Conservation (phyloP, 495 filamentous ascomycete species). For the Haplographium delicatum region DNA sequence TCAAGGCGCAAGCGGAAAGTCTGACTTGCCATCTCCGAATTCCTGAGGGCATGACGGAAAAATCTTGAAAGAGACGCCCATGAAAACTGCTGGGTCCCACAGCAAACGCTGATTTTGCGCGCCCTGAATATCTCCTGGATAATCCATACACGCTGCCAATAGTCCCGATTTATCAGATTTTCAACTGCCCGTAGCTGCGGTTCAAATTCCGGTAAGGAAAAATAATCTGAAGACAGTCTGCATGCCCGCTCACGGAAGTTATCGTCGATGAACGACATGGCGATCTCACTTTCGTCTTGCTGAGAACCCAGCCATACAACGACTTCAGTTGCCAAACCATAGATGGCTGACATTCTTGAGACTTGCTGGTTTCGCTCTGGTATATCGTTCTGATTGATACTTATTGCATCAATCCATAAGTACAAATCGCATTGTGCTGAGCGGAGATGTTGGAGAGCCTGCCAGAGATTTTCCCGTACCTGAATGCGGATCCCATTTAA, state of each 20-base stretch:
- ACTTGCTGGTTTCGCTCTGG: constrained; percentile 25
- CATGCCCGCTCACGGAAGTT: neutral
- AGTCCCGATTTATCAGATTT: neutral
- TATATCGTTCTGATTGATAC: constrained; percentile 24
- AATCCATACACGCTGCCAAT: constrained; percentile 1
- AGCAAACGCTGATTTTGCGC: neutral
- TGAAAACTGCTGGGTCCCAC: neutral
- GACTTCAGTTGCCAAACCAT: constrained; percentile 18
- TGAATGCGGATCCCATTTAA: neutral
- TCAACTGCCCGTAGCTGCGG: neutral
- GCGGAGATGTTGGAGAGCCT: constrained; percentile 21
- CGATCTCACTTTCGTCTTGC: constrained; percentile 10
- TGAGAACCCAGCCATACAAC: constrained; percentile 27
- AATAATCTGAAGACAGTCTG: neutral
- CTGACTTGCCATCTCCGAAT: neutral
- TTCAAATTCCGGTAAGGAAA: neutral
- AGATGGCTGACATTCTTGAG: constrained; percentile 24
- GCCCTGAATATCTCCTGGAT: constrained; percentile 5
- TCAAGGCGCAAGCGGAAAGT: neutral
- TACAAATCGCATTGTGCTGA: neutral
- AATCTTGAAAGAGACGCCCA: neutral
- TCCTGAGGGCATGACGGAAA: neutral
- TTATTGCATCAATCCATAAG: constrained; percentile 28
- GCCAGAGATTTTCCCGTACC: constrained; percentile 22
- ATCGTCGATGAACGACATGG: constrained; percentile 12